Evolutionary conservation across 208 protist species (phyloP).

Genomic region (Vickermania ingenoplastis): DNA sequence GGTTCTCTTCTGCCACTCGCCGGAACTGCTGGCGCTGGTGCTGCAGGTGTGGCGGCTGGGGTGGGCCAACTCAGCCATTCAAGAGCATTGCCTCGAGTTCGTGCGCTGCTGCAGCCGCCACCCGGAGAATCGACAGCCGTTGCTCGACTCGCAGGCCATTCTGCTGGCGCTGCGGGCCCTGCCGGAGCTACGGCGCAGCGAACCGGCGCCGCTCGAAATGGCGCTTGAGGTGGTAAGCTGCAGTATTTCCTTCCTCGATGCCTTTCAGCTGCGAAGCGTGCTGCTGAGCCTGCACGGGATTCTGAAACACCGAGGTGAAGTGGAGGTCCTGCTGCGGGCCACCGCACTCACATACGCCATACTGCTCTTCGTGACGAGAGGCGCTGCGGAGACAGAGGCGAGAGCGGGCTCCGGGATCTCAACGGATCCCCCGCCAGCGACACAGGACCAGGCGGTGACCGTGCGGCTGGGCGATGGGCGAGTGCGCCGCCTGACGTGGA

Average conservation of each 20-base stretch:
- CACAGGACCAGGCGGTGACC: neutral
- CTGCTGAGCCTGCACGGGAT: conserved; percentile 25
- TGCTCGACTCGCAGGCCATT: conserved; percentile 41
- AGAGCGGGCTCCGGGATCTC: neutral
- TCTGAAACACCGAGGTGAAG: conserved; percentile 22
- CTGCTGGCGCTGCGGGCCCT: conserved; percentile 15
- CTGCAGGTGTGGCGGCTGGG: neutral
- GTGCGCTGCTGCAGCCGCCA: conserved; percentile 29
- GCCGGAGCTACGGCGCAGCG: conserved; percentile 2
- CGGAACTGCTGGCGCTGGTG: neutral
- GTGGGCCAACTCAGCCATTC: conserved; percentile 19
- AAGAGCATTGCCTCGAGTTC: conserved; percentile 25
- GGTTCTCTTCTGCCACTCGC: conserved; percentile 11
- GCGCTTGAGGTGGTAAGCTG: conserved; percentile 36
- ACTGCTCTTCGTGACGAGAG: conserved; percentile 5
- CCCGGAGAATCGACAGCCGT: conserved; percentile 14
- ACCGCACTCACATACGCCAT: conserved; percentile 32
- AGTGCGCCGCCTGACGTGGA: neutral
- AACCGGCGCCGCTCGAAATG: conserved; percentile 21
- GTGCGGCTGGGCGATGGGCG: neutral
- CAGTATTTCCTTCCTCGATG: conserved; percentile 36
- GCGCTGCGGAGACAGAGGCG: neutral
- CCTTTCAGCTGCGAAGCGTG: conserved; percentile 42
- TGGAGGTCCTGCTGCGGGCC: conserved; percentile 19
- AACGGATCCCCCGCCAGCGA: neutral